phyloP scores from a whole-genome alignment of 1,284 basidiomycete genomes.

The Naganishia liquefaciens region DNA sequence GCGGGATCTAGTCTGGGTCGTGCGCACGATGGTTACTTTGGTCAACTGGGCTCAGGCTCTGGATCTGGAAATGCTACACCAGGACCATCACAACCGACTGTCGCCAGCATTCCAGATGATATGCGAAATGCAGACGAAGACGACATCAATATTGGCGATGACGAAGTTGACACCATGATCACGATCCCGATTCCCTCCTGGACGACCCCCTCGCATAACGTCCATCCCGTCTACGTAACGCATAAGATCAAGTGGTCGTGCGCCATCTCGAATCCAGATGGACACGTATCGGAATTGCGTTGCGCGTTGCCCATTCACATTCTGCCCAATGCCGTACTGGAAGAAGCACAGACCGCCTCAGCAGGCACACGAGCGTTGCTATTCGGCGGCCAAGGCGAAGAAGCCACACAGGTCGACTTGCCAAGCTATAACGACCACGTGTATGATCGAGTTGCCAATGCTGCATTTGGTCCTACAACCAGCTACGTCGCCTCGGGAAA shows the following conservation, averaged over 20 bases:
- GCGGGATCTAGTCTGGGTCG: conserved; percentile 31
- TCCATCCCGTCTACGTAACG: conserved; percentile 66
- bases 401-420: conserved; percentile 67
- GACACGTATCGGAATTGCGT: conserved; percentile 83
- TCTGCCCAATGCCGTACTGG: conserved; percentile 68
- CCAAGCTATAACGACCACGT: conserved; percentile 86
- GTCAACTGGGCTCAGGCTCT: conserved; percentile 4
- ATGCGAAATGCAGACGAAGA: conserved; percentile 37
- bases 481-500: conserved; percentile 38
- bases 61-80: conserved; percentile 21
- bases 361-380: conserved; percentile 69
- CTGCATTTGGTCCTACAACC: conserved; percentile 59
- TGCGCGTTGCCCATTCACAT: conserved; percentile 85
- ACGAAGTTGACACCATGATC: conserved; percentile 56
- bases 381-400: conserved; percentile 58
- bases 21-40: conserved; percentile 29
- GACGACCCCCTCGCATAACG: conserved; percentile 63
- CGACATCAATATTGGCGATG: conserved; percentile 50
- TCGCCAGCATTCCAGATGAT: conserved; percentile 32
- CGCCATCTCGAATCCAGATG: conserved; percentile 78
- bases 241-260: conserved; percentile 64
- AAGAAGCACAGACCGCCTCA: conserved; percentile 72
- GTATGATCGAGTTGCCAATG: conserved; percentile 81
- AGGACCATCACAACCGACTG: conserved; percentile 17
- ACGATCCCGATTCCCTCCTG: conserved; percentile 55